phyloP scores from a whole-genome alignment of 169 alveolate genomes.

The Fabrea salina region DNA sequence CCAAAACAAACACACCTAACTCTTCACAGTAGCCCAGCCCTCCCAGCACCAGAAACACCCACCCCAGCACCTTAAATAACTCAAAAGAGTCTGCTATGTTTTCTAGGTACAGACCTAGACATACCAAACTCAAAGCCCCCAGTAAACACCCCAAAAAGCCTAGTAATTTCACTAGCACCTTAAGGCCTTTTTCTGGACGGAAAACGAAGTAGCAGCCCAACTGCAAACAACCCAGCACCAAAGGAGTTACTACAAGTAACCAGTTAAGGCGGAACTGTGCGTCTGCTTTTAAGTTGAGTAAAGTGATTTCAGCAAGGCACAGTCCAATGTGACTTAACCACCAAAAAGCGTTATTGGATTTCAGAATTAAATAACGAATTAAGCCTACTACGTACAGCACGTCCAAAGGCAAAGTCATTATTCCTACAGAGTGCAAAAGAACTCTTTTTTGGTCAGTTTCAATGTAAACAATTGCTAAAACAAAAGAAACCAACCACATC shows the following conservation, averaged over 20 bases:
- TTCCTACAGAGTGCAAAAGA: not conserved
- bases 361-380: not conserved
- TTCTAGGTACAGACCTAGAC: no score
- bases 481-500: not conserved
- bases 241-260: not conserved
- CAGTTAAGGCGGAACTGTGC: not conserved
- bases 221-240: not conserved
- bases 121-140: no score
- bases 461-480: not conserved
- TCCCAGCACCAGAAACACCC: no score
- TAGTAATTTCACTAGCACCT: no score
- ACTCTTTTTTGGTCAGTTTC: not conserved
- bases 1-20: no score
- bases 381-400: not conserved
- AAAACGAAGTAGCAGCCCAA: no score
- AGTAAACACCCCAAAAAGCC: no score
- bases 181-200: no score
- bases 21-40: no score
- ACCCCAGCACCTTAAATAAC: no score
- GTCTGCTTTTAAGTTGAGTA: not conserved
- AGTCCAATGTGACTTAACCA: not conserved
- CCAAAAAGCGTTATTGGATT: not conserved
- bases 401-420: not conserved
- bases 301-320: not conserved
- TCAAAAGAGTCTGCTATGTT: no score